Evolutionary conservation across 441 rosid species (phyloP).

Genomic region (Erodium texanum): DNA sequence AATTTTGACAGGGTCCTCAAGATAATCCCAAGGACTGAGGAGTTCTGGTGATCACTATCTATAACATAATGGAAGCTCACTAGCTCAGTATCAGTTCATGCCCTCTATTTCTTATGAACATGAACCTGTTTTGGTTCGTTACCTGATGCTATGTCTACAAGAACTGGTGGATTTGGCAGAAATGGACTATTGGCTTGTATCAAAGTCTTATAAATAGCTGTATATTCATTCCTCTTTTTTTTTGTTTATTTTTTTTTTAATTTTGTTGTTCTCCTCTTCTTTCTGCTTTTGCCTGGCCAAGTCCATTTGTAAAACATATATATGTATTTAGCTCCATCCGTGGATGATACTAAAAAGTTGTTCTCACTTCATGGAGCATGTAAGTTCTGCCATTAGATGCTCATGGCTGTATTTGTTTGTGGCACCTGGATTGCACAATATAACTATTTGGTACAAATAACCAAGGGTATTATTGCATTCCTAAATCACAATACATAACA

Average conservation of each 20-base stretch:
- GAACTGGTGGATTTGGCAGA: too few species aligned
- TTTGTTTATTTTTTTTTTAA: not conserved
- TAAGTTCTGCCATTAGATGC: not conserved
- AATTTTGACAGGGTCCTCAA: not conserved
- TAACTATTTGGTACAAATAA: too few species aligned
- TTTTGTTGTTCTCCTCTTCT: not conserved
- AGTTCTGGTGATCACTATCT: too few species aligned
- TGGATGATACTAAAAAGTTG: not conserved
- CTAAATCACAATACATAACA: too few species aligned
- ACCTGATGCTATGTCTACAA: too few species aligned
- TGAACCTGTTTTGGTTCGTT: too few species aligned
- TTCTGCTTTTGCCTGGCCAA: not conserved
- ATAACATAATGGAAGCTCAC: too few species aligned
- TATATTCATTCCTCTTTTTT: not conserved
- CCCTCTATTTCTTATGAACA: too few species aligned
- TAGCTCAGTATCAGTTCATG: too few species aligned
- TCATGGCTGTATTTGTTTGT: not conserved
- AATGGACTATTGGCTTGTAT: not conserved
- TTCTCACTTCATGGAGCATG: not conserved
- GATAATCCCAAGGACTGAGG: not conserved
- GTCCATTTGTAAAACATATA: constrained; percentile 3
- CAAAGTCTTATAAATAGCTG: not conserved
- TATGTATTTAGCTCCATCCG: not conserved
- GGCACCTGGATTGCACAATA: not conserved
- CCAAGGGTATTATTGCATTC: too few species aligned